Evolutionary conservation across 306 rosid genomes (phyloP).

Genomic region (Cicer cuneatum): DNA sequence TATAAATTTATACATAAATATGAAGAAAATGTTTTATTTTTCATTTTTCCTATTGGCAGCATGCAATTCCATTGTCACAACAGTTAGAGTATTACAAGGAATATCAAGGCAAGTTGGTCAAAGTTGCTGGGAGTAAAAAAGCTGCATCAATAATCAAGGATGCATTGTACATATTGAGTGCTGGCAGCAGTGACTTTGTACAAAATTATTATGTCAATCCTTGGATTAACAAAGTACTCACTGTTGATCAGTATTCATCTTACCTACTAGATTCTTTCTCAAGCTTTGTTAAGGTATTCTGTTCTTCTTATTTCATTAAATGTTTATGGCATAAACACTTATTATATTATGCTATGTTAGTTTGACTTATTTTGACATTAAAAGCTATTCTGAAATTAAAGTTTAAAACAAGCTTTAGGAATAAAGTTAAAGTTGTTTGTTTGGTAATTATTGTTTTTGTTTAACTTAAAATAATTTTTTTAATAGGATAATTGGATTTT

Average conservation of each 20-base stretch:
- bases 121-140: constrained; percentile 79
- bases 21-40: neutral
- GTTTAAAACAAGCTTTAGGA: too few species aligned
- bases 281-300: constrained; percentile 70
- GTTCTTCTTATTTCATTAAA: neutral
- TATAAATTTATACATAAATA: too few species aligned
- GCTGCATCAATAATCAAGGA: constrained; percentile 76
- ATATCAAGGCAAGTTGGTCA: constrained; percentile 73
- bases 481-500: too few species aligned
- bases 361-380: too few species aligned
- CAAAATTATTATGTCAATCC: constrained; percentile 95
- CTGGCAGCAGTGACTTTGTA: constrained; percentile 82
- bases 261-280: constrained; percentile 61
- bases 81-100: constrained; percentile 78
- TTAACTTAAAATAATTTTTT: too few species aligned
- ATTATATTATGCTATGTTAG: too few species aligned
- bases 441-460: too few species aligned
- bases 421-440: too few species aligned
- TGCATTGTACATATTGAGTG: constrained; percentile 75
- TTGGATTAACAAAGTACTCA: constrained; percentile 60
- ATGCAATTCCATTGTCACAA: constrained; percentile 84
- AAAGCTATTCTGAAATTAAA: too few species aligned
- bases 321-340: neutral
- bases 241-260: constrained; percentile 71
- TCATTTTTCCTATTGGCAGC: constrained; percentile 59